Base-by-base conservation (phyloP, 331 rosid species). In the Malus hybrid region DNA sequence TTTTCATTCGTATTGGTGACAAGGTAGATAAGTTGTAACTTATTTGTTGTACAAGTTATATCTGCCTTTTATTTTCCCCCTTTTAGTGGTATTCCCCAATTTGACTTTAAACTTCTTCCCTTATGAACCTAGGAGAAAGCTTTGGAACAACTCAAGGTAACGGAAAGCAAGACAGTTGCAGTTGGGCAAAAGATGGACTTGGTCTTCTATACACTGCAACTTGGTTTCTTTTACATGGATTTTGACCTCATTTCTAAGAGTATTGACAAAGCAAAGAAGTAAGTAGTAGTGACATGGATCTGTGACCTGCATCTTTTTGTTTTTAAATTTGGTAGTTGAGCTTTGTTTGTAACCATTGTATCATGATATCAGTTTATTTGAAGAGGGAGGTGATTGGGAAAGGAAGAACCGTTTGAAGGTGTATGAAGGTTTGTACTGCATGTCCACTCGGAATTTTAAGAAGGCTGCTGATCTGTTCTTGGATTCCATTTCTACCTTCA, bases 321-420 rank as follows among this genome's bases (percentile, higher is more conserved):
- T 75, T 82, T 13, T 76, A 31, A 76, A 34, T 67, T 42, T 65
- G 70, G 72, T 42, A 14, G 60, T 56, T 75, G 32, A 52, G 28
- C 20, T 24, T 80, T 71, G 44, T 72, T 75, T 56, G 65, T 54
- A 89, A 74, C 72, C 27, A 73, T 78, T 82, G 61, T 65, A 44
- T 32, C 24, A 19, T 81, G 76, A 24, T 77, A 73, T 36, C 86
- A 94, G 93, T 81, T 90, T 94, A 91, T 92, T 92, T 84, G 99
- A 94, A 86, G 97, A 94, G 85, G 97, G 97, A 36, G 99, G 97
- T 77, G 99, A 94, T 67, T 94, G 99, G 99, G 97, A 94, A 82
- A 86, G 99, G 84, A 94, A 94, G 90, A 94, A 94, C 64, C 80
- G 97, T 15, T 73, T 94, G 83, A 92, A 94, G 88, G 97, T 92